Conservation (phyloP, 169 alveolate genomes). For the Plasmodium ovale region DNA sequence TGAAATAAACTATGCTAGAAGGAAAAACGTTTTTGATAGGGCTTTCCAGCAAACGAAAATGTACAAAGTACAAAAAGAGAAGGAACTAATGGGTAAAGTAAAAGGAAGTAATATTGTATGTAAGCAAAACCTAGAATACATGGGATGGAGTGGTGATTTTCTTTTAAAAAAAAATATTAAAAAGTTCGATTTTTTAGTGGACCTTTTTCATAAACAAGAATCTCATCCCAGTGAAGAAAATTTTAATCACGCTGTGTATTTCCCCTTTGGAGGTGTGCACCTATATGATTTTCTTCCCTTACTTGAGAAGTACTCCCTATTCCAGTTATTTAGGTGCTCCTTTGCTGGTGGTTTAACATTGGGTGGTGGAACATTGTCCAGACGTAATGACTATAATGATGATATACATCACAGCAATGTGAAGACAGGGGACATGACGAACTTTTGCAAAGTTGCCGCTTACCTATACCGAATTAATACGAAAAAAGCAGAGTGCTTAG, state of each 20-base stretch:
- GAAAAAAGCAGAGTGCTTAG: slow-evolving; percentile 24
- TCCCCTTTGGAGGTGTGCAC: background rate
- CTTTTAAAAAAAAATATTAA: slow-evolving; percentile 43
- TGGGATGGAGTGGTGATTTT: slow-evolving; percentile 76
- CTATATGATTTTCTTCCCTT: slow-evolving; percentile 17
- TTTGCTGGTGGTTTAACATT: no score
- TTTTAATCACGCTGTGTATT: slow-evolving; percentile 21
- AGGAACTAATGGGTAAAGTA: slow-evolving; percentile 18
- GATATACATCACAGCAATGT: background rate
- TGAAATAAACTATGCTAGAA: background rate
- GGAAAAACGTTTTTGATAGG: slow-evolving; percentile 34
- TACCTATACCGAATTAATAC: slow-evolving; percentile 12
- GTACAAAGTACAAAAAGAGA: slow-evolving; percentile 38
- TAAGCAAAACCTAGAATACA: slow-evolving; percentile 34
- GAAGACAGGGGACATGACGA: background rate
- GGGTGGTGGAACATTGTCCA: no score
- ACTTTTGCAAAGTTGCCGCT: background rate
- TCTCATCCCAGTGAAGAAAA: background rate
- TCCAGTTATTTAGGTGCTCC: slow-evolving; percentile 51
- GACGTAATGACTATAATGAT: background rate
- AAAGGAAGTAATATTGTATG: slow-evolving; percentile 39
- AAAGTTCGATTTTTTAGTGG: slow-evolving; percentile 38
- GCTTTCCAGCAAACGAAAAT: slow-evolving; percentile 28
- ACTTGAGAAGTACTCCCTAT: slow-evolving; percentile 53
- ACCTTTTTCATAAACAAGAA: slow-evolving; percentile 18